A percentile compares a stretch with the other conserved stretches of the same genome.
These are phyloP conservation scores for Microstegium vimineum DNA, from an alignment of 176 grass and related monocot species.

Conservation along the genomic window DNA sequence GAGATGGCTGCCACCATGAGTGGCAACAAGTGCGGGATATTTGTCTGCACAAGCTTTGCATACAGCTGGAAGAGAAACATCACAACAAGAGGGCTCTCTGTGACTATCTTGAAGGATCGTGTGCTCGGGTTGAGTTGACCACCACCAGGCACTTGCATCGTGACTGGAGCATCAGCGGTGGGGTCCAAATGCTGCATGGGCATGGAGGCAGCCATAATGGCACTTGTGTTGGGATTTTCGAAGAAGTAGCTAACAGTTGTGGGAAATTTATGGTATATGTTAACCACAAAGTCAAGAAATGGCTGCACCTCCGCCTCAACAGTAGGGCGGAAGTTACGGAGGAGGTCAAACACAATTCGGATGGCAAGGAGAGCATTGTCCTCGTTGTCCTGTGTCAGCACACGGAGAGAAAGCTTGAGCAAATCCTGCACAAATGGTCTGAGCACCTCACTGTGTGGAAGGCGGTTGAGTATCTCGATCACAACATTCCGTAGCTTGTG, in stretches of 20 bases:
- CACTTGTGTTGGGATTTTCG: constrained; percentile 43
- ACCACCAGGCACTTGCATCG: constrained; percentile 30
- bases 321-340: constrained; percentile 96
- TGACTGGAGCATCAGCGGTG: constrained; percentile 39
- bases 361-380: constrained; percentile 94
- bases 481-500: constrained; percentile 97
- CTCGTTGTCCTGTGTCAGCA: constrained; percentile 91
- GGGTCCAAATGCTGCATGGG: constrained; percentile 45
- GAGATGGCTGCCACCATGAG: constrained; percentile 92
- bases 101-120: constrained; percentile 96
- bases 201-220: constrained; percentile 23
- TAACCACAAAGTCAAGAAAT: constrained; percentile 87
- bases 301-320: constrained; percentile 98
- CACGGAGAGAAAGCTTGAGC: constrained; percentile 89
- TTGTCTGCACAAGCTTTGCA: constrained; percentile 95
- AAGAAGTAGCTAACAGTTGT: constrained; percentile 79
- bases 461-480: constrained; percentile 94
- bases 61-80: constrained; percentile 99
- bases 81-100: constrained; percentile 92
- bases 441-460: constrained; percentile 97
- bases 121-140: constrained; percentile 88
- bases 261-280: constrained; percentile 81
- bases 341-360: constrained; percentile 90
- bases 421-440: constrained; percentile 96
- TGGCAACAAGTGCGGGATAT: constrained; percentile 79